These are phyloP conservation scores for Brasenia schreberi DNA, from an alignment of 164 flowering plant species.

Conservation along the genomic window DNA sequence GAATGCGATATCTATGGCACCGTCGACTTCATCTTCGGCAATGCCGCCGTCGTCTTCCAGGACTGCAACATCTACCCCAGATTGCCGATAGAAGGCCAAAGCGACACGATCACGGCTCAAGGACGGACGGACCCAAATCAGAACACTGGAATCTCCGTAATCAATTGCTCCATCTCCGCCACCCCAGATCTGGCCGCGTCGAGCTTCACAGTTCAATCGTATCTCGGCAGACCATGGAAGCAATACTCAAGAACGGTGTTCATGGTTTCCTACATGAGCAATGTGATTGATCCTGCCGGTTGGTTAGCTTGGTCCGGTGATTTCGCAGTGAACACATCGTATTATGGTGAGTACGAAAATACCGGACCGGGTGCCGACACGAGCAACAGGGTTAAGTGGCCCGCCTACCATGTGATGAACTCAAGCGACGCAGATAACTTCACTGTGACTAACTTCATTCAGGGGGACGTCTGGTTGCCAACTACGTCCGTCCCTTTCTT, in stretches of 20 bases:
- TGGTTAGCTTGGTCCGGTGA: neutral
- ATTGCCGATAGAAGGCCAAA: constrained; percentile 37
- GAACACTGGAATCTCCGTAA: constrained; percentile 66
- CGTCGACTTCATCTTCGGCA: constrained; percentile 54
- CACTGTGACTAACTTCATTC: neutral
- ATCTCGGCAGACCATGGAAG: neutral
- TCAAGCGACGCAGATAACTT: neutral
- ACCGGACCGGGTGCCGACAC: neutral
- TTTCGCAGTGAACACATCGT: neutral
- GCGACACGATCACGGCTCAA: constrained; percentile 59
- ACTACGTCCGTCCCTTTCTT: neutral
- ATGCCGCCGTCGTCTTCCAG: constrained; percentile 47
- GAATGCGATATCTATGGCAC: constrained; percentile 55
- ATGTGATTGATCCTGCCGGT: neutral
- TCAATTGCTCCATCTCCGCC: constrained; percentile 44
- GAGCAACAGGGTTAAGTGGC: neutral
- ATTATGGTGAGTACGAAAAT: neutral
- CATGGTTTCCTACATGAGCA: neutral
- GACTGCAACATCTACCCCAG: constrained; percentile 34
- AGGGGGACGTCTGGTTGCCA: neutral
- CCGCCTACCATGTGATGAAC: neutral
- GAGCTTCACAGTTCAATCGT: neutral
- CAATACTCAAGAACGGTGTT: neutral
- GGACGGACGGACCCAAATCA: constrained; percentile 75
- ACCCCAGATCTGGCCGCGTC: constrained; percentile 25